Evolutionary conservation across 2,329 filamentous ascomycete genomes (phyloP), one percentile per base, ranked within the genome.

Genomic region (Stagonosporopsis rhizophila): DNA sequence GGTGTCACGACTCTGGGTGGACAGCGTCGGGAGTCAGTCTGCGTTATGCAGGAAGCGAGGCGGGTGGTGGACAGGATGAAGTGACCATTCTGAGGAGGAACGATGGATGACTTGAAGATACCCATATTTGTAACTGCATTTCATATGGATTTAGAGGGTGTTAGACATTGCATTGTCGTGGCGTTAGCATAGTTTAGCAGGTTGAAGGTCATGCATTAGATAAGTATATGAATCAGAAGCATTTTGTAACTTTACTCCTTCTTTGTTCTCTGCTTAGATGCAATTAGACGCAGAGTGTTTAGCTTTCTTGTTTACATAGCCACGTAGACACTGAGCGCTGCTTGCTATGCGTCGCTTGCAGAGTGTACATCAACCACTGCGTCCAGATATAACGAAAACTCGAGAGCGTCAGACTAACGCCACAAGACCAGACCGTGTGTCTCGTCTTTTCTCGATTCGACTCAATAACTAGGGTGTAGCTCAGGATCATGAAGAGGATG

Each of bases 41-140:
- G 44, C 14, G 28, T 53, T 12, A 42, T 56, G 4, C 35, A 56
- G 12, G 47, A 51, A 25, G 53, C 41, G 14, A 42, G 53, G n/a
- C 47, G 44, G 1, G 30, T 44, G 14, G 53, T 47, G n/a, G 42
- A 34, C 37, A 28, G 23, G 41, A 32, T 56, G 53, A 52, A 56
- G 32, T 56, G 38, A 56, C 6, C 11, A 22, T 44, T 25, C 30
- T 22, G 27, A 6, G 45, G 27, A 41, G 41, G 28, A 15, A 28
- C 3, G 22, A 17, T 19, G 15, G 25, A 28, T 28, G 41, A 30
- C 12, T 34, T 45, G 25, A 56, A 35, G 53, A 56, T 56, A 56
- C 53, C 53, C 44, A 52, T 39, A 38, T 17, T n/a, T 34, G 30
- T 44, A 46, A 41, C 11, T 34, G 15, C 20, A 25, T 19, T 23